phyloP scores from a whole-genome alignment of 192 early-diverging fungal species.

The Coemansia sp. region DNA sequence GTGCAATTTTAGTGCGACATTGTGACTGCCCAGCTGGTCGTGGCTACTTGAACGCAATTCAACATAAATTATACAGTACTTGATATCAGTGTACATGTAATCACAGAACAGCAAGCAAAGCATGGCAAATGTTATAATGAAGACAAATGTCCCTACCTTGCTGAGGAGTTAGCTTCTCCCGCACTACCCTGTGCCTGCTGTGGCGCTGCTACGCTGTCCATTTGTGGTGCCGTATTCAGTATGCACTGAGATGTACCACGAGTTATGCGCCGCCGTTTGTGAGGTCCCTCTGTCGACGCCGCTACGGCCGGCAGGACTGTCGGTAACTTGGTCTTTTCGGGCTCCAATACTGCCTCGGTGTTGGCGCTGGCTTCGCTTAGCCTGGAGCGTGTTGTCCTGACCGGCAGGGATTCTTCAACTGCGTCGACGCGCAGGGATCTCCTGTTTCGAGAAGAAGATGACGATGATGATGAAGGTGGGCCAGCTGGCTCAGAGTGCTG shows the following conservation, averaged over 20 bases:
- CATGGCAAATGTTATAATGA: background rate
- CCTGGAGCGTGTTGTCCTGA: background rate
- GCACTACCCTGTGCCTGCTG: background rate
- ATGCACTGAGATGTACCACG: background rate
- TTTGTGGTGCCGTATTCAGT: background rate
- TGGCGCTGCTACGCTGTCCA: background rate
- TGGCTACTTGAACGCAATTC: background rate
- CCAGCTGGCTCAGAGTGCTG: conserved; percentile 14
- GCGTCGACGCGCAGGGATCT: background rate
- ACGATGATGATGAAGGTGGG: background rate
- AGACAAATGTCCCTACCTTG: conserved; percentile 1
- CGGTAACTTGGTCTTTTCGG: background rate
- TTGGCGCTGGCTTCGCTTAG: background rate
- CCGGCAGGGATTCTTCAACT: background rate
- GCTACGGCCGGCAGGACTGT: background rate
- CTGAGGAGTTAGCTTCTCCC: conserved; percentile 1
- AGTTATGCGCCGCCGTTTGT: conserved; percentile 2
- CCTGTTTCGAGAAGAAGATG: background rate
- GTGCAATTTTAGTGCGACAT: background rate
- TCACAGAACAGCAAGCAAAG: background rate
- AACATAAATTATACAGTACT: background rate
- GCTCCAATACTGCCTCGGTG: background rate
- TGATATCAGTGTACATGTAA: background rate
- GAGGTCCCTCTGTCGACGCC: background rate
- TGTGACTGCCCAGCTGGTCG: background rate